phyloP scores from a whole-genome alignment of 768 basidiomycete genomes.

The Psilocybe cyanescens region DNA sequence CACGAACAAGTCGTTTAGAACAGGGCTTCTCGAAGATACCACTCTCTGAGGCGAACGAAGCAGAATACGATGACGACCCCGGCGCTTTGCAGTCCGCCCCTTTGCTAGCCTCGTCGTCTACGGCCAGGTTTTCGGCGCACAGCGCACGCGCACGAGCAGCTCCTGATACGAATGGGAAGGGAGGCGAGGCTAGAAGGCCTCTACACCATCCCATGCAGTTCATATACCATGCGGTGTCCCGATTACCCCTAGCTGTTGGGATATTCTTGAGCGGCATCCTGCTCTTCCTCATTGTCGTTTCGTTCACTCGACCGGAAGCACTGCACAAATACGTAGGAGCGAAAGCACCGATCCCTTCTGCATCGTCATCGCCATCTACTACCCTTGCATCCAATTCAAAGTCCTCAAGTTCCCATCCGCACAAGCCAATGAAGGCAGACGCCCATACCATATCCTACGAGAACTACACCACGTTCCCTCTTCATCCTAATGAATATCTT shows the following conservation, averaged over 20 bases:
- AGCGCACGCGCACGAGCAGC: constrained; percentile 35
- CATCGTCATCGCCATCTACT: constrained; percentile 14
- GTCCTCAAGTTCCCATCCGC: constrained; percentile 14
- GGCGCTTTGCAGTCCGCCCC: constrained; percentile 47
- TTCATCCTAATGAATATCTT: constrained; percentile 58
- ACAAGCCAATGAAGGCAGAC: constrained; percentile 19
- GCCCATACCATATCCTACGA: constrained; percentile 49
- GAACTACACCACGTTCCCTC: constrained; percentile 62
- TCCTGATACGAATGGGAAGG: not conserved
- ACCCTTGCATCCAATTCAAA: constrained; percentile 19
- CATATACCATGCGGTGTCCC: constrained; percentile 25
- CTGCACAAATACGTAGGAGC: constrained; percentile 50
- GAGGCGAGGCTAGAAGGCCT: constrained; percentile 14
- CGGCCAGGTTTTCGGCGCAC: constrained; percentile 38
- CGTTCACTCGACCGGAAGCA: constrained; percentile 50
- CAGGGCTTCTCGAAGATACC: constrained; percentile 56
- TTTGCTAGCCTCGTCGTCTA: constrained; percentile 50
- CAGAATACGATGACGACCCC: constrained; percentile 38
- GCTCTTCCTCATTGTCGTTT: constrained; percentile 52
- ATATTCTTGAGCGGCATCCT: constrained; percentile 44
- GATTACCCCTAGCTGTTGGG: constrained; percentile 50
- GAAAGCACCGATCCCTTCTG: constrained; percentile 18
- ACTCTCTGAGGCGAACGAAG: constrained; percentile 42
- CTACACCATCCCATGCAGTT: constrained; percentile 17
- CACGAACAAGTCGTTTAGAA: constrained; percentile 59